These are phyloP conservation scores for Mortierella sp. DNA, from an alignment of 371 early-diverging fungal genomes.

Conservation along the genomic window DNA sequence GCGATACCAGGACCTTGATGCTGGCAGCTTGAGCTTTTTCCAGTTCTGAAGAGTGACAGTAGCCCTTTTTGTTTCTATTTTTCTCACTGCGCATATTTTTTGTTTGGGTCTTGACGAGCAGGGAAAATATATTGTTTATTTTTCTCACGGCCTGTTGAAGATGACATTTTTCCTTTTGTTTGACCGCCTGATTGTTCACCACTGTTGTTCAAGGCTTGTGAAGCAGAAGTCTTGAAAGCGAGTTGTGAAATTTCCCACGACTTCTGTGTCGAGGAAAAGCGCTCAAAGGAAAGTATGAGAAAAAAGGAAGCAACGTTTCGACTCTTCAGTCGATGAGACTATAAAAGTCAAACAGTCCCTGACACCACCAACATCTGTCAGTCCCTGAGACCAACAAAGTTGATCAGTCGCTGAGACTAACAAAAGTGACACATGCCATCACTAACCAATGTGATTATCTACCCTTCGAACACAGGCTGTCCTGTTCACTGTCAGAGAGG, in stretches of 20 bases:
- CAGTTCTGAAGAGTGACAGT: conserved; percentile 18
- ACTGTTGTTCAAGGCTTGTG: not conserved
- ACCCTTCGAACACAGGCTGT: no score
- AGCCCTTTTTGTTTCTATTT: not conserved
- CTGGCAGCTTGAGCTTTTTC: conserved; percentile 20
- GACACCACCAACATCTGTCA: no score
- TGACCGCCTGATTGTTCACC: not conserved
- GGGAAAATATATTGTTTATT: not conserved
- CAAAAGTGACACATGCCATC: no score
- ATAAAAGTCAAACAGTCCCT: no score
- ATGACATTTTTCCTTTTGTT: not conserved
- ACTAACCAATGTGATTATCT: no score
- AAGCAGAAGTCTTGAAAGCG: not conserved
- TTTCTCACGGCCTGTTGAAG: not conserved
- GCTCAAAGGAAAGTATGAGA: not conserved
- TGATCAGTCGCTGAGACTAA: no score
- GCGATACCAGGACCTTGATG: conserved; percentile 21
- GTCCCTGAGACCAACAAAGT: no score
- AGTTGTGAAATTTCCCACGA: not conserved
- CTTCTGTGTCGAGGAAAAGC: not conserved
- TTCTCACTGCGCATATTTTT: not conserved
- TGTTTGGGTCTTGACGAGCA: not conserved
- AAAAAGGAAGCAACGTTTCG: not conserved
- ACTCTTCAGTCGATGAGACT: no score
- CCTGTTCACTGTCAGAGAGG: not conserved